Evolutionary conservation across 495 filamentous ascomycete genomes (phyloP).

Genomic region (Neurospora sp.): DNA sequence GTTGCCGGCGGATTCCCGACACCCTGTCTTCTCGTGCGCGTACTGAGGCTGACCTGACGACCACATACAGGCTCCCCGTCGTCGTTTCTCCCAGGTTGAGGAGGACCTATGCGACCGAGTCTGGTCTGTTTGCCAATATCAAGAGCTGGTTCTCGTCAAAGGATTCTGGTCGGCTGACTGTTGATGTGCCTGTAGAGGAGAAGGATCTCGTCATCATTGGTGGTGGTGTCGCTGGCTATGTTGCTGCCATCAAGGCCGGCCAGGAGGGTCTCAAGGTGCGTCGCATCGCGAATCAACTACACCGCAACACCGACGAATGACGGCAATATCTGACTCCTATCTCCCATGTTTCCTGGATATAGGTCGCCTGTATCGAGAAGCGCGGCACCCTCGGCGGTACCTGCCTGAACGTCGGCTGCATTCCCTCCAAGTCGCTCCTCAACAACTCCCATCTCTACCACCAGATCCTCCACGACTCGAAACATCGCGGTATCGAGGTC

Average conservation of each 20-base stretch:
- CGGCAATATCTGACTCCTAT: slow-evolving; percentile 4
- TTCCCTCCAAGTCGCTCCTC: slow-evolving; percentile 96
- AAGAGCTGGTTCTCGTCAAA: neutral
- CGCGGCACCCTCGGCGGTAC: slow-evolving; percentile 90
- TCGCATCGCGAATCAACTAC: neutral
- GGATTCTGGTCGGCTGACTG: slow-evolving; percentile 13
- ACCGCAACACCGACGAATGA: neutral
- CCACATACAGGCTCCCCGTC: neutral
- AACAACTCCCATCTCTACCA: slow-evolving; percentile 99
- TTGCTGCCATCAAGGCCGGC: slow-evolving; percentile 96
- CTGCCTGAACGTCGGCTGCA: slow-evolving; percentile 98
- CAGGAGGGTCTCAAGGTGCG: slow-evolving; percentile 93
- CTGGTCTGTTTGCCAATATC: slow-evolving; percentile 45
- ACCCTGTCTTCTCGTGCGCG: neutral
- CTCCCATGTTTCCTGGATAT: slow-evolving; percentile 1
- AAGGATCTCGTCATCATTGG: slow-evolving; percentile 92
- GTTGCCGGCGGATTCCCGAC: neutral
- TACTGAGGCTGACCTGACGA: neutral
- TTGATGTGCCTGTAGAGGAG: slow-evolving; percentile 48
- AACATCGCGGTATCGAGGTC: slow-evolving; percentile 89
- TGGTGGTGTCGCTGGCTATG: slow-evolving; percentile 96
- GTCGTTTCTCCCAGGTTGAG: slow-evolving; percentile 32
- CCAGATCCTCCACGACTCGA: slow-evolving; percentile 92
- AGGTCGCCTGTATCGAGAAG: slow-evolving; percentile 98
- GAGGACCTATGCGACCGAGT: slow-evolving; percentile 69